phyloP scores from a whole-genome alignment of 805 yeast species.

The Candida multigemmis region DNA sequence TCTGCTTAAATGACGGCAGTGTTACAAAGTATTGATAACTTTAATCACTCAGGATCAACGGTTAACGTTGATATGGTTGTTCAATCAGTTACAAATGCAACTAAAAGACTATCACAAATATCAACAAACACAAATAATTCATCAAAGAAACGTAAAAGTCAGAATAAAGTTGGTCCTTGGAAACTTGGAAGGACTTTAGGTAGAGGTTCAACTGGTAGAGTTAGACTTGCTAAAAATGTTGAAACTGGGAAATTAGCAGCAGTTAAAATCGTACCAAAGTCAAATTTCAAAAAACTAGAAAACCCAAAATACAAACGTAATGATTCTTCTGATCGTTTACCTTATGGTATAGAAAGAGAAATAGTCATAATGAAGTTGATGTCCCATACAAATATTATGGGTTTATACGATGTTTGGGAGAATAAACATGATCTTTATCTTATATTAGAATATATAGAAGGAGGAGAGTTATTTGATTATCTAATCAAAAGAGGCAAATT shows the following conservation, averaged over 20 bases:
- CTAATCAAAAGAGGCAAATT: conserved; percentile 82
- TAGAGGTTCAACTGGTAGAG: conserved; percentile 95
- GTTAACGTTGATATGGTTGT: conserved; percentile 32
- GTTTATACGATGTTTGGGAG: conserved; percentile 82
- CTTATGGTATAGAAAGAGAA: conserved; percentile 82
- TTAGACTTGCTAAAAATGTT: conserved; percentile 80
- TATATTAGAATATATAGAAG: conserved; percentile 92
- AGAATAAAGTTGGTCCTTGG: conserved; percentile 88
- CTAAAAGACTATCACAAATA: conserved; percentile 42
- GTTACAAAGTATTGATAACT: too few species aligned
- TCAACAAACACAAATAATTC: conserved; percentile 33
- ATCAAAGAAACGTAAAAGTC: conserved; percentile 33
- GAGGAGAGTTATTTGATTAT: conserved; percentile 92
- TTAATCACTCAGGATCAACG: too few species aligned
- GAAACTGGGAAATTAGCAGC: conserved; percentile 88
- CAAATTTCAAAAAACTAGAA: conserved; percentile 46
- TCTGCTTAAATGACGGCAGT: too few species aligned
- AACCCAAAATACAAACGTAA: conserved; percentile 35
- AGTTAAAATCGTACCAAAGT: conserved; percentile 89
- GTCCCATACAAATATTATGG: conserved; percentile 70
- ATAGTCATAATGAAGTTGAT: conserved; percentile 78
- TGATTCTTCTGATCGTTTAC: conserved; percentile 38
- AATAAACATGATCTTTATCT: conserved; percentile 74
- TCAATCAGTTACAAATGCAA: conserved; percentile 36
- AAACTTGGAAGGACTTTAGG: conserved; percentile 91